Evolutionary conservation across 257 asterid species (phyloP), one percentile per base, ranked within the genome.

Genomic region (Plantago ovata): DNA sequence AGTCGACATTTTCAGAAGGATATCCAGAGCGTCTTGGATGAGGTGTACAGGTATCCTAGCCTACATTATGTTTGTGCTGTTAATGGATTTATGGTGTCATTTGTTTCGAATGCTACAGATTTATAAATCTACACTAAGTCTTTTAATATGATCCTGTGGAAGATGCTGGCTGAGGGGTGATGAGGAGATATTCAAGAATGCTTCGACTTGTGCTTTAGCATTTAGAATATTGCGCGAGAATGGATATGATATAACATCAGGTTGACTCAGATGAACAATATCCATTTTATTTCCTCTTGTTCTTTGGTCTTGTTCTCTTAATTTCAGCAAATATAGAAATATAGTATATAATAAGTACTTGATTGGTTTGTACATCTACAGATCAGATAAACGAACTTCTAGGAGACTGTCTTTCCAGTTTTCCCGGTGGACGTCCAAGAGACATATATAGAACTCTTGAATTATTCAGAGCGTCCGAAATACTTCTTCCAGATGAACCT

Each of bases 41-140:
- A 85, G 65, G 75, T 78, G 50, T 79, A 85, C 83, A 79, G 96
- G 95, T 91, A 80, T n/a, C n/a, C n/a, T n/a, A n/a, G n/a, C n/a
- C n/a, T n/a, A n/a, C n/a, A n/a, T n/a, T n/a, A n/a, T n/a, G n/a
- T n/a, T n/a, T n/a, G n/a, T n/a, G n/a, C n/a, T n/a, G n/a, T n/a
- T n/a, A n/a, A n/a, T n/a, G n/a, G n/a, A n/a, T n/a, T 60, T 45
- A 61, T 82, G 69, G n/a, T n/a, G n/a, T n/a, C n/a, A n/a, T n/a
- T n/a, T n/a, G n/a, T n/a, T n/a, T n/a, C n/a, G n/a, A n/a, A n/a
- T n/a, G n/a, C n/a, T n/a, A n/a, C n/a, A n/a, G n/a, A n/a, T n/a
- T n/a, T n/a, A n/a, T n/a, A n/a, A n/a, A 24, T 58, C 46, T n/a
- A n/a, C n/a, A n/a, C n/a, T n/a, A n/a, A n/a, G n/a, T 60, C 47